Base-by-base conservation (phyloP, 2,329 filamentous ascomycete species). In the Neoarthrinium moseri region DNA sequence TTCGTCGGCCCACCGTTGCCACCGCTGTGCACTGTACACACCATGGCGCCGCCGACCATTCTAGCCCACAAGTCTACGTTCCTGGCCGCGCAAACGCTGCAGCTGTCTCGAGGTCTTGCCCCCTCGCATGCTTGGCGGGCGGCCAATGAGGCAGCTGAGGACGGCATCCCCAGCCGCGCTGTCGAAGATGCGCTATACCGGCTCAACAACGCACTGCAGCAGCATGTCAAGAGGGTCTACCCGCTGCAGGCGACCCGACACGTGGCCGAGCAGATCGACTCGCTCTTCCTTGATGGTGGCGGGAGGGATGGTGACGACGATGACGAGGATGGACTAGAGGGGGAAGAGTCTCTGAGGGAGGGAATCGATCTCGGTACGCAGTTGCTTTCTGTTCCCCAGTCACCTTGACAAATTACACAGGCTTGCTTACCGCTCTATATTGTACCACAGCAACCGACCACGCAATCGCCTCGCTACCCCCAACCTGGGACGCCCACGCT, bases 221-320 rank as follows among this genome's bases (percentile, higher is more conserved):
- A 85, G 54, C 86, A 90, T 61, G 76, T 76, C 23, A 79, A 78
- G 27, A 76, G 82, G 45, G 81, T 82, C 5, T 88, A 88, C 61
- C 77, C 82, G 13, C 77, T 83, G 0, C 83, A 86, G 55, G 83
- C 85, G n/a, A 81, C 77, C 42, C 77, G 85, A 27, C 83, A 87
- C 56, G 77, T 89, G 15, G 84, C 86, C 2, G 84, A 88, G 68
- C 86, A 90, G 67, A 81, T 90, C 33, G 83, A 87, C 63, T 66
- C 67, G 38, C 67, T 87, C 35, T 89, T 89, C 62, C 75, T 76
- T 63, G 67, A 70, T 33, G 67, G 68, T 1, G 74, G 68, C 5
- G 66, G 68, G 12, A 67, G 66, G 4, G 71, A 74, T 30, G 69
- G 70, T 29, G 66, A 61, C 35, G 63, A 65, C 41, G 58, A 56